Conservation (phyloP, 1,284 basidiomycete genomes). For the Phaffia rhodozyma region DNA sequence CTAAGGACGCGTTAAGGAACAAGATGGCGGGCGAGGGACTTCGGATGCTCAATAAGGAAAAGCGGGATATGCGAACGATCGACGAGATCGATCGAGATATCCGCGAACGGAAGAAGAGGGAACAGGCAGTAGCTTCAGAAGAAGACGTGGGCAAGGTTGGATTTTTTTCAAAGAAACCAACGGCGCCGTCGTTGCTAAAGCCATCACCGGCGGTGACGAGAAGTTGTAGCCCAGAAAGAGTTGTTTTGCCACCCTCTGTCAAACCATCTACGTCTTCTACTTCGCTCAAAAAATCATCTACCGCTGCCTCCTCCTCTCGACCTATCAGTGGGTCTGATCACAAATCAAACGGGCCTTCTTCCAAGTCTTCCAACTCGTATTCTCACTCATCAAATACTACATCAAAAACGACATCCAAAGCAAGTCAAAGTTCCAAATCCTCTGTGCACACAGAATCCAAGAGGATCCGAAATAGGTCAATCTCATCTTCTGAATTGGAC, state of each 20-base stretch:
- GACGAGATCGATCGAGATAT: conserved; percentile 23
- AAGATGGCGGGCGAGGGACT: conserved; percentile 10
- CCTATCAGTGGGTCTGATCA: too few species aligned
- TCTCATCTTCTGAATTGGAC: conserved; percentile 14
- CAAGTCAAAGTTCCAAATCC: background rate
- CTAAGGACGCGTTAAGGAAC: conserved; percentile 5
- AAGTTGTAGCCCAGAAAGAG: too few species aligned
- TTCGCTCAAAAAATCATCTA: background rate
- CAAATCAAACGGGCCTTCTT: too few species aligned
- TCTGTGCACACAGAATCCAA: background rate
- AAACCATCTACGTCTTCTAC: background rate
- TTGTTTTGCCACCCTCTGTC: too few species aligned
- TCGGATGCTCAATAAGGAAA: conserved; percentile 11
- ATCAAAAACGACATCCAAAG: background rate
- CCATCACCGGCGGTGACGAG: background rate
- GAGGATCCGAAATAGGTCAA: background rate
- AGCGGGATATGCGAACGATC: conserved; percentile 14
- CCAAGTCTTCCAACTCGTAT: background rate
- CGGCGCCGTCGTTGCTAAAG: background rate
- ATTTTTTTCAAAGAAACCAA: background rate
- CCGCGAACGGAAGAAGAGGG: conserved; percentile 23
- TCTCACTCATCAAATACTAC: background rate
- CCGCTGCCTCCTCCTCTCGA: background rate
- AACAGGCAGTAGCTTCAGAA: conserved; percentile 18
- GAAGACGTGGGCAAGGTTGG: conserved; percentile 18